Evolutionary conservation across 176 grass and related monocot species (phyloP).

Genomic region (Aegilops tauschii): DNA sequence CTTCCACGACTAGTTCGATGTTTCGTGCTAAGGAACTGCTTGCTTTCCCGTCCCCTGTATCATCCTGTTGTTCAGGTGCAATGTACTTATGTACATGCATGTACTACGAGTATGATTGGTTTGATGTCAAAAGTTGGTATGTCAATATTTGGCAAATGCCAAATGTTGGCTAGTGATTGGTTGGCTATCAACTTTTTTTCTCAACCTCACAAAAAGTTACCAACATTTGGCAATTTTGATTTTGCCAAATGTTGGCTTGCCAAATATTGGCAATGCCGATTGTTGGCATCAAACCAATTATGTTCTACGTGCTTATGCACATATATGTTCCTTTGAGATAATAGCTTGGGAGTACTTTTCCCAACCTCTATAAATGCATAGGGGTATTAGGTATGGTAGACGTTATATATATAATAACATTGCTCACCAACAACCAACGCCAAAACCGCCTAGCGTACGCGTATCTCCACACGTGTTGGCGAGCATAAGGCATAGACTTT

Average conservation of each 20-base stretch:
- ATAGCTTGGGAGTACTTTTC: background rate
- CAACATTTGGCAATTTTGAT: too few species aligned
- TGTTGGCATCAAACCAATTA: too few species aligned
- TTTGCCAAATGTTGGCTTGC: too few species aligned
- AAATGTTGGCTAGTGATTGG: too few species aligned
- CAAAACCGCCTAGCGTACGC: background rate
- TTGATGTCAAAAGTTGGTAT: too few species aligned
- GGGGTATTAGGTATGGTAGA: background rate
- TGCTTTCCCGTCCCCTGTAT: too few species aligned
- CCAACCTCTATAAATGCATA: background rate
- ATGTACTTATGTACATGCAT: background rate
- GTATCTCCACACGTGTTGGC: background rate
- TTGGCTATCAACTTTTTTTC: too few species aligned
- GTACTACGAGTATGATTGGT: too few species aligned
- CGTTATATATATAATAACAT: background rate
- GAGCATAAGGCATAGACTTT: background rate
- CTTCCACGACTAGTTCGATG: background rate
- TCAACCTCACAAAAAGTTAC: too few species aligned
- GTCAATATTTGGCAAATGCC: too few species aligned
- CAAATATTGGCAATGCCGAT: too few species aligned
- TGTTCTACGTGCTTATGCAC: background rate
- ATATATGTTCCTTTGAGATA: background rate
- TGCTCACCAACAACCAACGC: background rate
- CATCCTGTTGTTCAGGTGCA: background rate
- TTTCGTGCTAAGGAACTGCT: background rate